Base-by-base conservation (phyloP, 164 flowering plant genomes). In the Echeveria elegans region DNA sequence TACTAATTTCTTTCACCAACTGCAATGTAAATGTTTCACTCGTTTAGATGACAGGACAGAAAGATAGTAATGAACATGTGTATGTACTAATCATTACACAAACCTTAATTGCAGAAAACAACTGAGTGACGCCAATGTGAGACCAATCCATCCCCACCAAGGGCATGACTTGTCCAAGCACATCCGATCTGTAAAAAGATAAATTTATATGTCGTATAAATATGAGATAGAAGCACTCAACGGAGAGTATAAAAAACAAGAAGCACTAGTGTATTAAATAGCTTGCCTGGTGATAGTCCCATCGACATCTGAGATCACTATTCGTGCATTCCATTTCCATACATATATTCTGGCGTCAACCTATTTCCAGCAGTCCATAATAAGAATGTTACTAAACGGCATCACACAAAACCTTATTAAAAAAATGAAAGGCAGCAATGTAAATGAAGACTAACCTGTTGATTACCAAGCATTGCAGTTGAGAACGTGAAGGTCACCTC, bases 91-190 rank as follows among this genome's bases (percentile, higher is more conserved):
- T 53, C 70, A 15, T 31, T 4, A 10, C 66, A 71, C 89, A 64
- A 56, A 93, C 96, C 98, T 93, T 89, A 63, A 94, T 91, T 66
- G 96, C 96, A 26, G 97, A 83, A 81, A 89, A 94, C 31, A 91
- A 80, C 86, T 89, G 91, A 69, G 99, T 78, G 66, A 94, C 99
- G 60, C 99, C 99, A 10, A 82, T 84, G 56, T 94, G 97, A 68
- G 96, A 89, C 99, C 99, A 94, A 73, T 94, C 99, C 53, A 80
- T 72, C 67, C 99, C 99, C 76, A 94, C 93, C 83, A 86, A 74
- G 73, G 99, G 99, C 99, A 94, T 94, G 78, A 94, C 87, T 72
- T 94, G 99, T 40, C 99, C 99, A 68, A 94, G 85, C 79, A 94
- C 93, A 77, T 94, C 97, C 11, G 99, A 94, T 77, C 99, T 94